Base-by-base conservation (phyloP, 345 rosid species). In the Moricandia moricandioides region DNA sequence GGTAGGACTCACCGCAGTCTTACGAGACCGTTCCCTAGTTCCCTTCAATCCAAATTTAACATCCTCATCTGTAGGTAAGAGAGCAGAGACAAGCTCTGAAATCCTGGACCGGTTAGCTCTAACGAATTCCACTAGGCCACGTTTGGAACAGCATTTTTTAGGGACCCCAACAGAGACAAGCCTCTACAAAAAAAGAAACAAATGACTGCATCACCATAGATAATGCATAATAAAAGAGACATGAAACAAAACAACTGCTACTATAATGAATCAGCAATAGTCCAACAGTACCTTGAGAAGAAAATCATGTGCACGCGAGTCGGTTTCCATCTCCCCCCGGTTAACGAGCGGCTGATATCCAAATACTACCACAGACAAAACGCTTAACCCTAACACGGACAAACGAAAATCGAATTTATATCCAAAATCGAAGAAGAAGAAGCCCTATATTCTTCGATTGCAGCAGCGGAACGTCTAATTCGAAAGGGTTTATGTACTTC, bases 1-100 rank as follows among this genome's bases (percentile, higher is more conserved):
- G 29, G 40, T 73, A n/a, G 74, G 79, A 30, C 70, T 68, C 31
- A 35, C 55, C 0, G 68, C 47, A 54, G 45, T 61, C 69, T 80
- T 79, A 31, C 81, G 79, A 45, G 87, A 60, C 69, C 69, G 81
- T 6, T 49, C 69, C 80, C 70, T 82, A 29, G 72, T 26, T 29
- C 82, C 85, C 61, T 52, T 72, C 49, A 83, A 69, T 54, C 64
- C 67, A 66, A 63, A 70, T 0, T 78, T 85, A 65, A 88, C 86
- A 69, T 92, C 97, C 54, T 84, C 92, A 49, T 95, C 93, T 2
- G 79, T 54, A 11, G 93, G 96, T 80, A 95, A 78, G 58, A 92
- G 84, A 17, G 85, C 84, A 69, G 82, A 78, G 21, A 95, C 92
- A 51, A 92, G 10, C 58, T 82, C 87, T 0, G 86, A 63, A 49